Percentiles rank a stretch among this genome's conserved stretches.
Conservation (phyloP, 2,329 filamentous ascomycete genomes). For the Beauveria varroae region DNA sequence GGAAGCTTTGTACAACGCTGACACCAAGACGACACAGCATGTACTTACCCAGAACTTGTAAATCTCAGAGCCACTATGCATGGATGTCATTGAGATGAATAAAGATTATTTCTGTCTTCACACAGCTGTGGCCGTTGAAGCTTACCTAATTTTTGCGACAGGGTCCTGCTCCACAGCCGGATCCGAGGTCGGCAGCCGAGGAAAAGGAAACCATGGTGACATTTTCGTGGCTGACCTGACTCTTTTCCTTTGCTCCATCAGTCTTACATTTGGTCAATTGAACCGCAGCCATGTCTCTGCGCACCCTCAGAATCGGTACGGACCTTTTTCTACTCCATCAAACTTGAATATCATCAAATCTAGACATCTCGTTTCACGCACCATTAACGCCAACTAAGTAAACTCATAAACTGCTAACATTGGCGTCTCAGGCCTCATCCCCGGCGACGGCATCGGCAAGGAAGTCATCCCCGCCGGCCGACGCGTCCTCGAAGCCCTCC, state of each 20-base stretch:
- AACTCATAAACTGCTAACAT: not conserved
- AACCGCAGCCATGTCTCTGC: conserved; percentile 28
- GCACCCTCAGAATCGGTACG: conserved; percentile 35
- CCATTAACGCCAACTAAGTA: not conserved
- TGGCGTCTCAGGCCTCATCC: conserved; percentile 69
- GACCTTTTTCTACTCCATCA: too few species aligned
- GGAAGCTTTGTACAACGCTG: not conserved
- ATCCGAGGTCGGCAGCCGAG: conserved; percentile 11
- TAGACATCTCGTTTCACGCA: too few species aligned
- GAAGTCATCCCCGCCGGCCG: conserved; percentile 96
- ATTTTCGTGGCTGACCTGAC: not conserved
- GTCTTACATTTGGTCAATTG: not conserved
- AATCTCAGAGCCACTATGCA: not conserved
- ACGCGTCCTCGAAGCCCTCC: conserved; percentile 85
- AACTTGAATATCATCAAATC: too few species aligned
- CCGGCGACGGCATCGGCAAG: conserved; percentile 95
- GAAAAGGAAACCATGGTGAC: not conserved
- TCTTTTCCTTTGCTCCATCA: not conserved
- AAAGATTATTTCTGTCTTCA: not conserved
- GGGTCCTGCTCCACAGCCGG: not conserved
- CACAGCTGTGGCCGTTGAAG: not conserved
- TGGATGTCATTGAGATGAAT: not conserved
- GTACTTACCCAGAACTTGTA: too few species aligned
- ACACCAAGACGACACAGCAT: too few species aligned
- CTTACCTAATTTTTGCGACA: not conserved